Evolutionary conservation across 441 rosid genomes (phyloP), one percentile per base, ranked within the genome.

Genomic region (Bocquillonia castaneifolia): DNA sequence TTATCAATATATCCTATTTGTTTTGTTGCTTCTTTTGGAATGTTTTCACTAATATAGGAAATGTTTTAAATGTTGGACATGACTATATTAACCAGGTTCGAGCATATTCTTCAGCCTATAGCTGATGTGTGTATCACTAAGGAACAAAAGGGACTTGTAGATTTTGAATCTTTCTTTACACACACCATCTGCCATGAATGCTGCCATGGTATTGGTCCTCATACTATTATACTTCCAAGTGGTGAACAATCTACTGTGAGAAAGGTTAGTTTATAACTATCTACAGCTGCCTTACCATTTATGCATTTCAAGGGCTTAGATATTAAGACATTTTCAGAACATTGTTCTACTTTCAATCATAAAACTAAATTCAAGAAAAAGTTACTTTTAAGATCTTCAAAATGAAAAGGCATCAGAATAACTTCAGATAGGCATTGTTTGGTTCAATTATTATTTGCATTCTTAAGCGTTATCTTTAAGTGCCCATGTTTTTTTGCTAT

Each of bases 201-300:
- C 81, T 88, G 93, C 83, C 97, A 94, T 78, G 99, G 97, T 31
- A 91, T 94, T 74, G 97, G 99, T 44, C 97, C 99, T 36, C 99
- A 90, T 82, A 83, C 87, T 56, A 91, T 94, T 59, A 86, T 77
- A 42, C 99, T 91, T 74, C 99, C 99, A 42, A 79, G 81, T 83
- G 99, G 99, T 52, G 83, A 84, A 70, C 70, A 76, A 58, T 93
- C 96, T 64, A 93, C 96, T 6, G 96, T 93, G 74, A 87, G 97
- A 85, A 75, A 86, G 93, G 99, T 93, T 40, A 64, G 84, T 80
- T 59, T 26, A 63, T 44, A 26, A 59, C 48, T 25, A 42, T 29
- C 37, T 12, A 15, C 17, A 8, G n/a, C 25, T 59, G 22, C 25
- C 55, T 37, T 40, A 25, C 20, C 37, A 64, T 45, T 47, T 32